Conservation (phyloP, 1,284 basidiomycete genomes). For the Leccinum subspadiceum region DNA sequence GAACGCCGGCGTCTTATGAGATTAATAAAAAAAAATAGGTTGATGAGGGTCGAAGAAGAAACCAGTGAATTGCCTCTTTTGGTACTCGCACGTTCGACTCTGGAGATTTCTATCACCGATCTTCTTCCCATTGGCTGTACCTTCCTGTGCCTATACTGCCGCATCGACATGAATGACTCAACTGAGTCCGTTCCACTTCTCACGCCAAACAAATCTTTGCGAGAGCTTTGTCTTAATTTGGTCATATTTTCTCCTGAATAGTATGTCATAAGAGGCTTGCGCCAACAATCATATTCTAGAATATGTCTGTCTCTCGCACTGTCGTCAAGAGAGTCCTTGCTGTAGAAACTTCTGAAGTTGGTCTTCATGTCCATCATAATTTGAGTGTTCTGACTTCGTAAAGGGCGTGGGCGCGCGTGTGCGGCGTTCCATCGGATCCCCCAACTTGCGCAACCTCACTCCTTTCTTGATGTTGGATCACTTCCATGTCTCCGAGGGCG, state of each 20-base stretch:
- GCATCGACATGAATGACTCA: neutral
- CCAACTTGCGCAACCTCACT: constrained; percentile 15
- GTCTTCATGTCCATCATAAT: neutral
- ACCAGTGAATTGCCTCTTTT: constrained; percentile 1
- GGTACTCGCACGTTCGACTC: constrained; percentile 22
- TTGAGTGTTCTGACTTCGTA: neutral
- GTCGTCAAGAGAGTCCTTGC: constrained; percentile 78
- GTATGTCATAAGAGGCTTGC: too few species aligned
- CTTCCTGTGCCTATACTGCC: too few species aligned
- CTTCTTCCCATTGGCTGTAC: neutral
- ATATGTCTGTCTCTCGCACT: constrained; percentile 54
- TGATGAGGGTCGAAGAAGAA: too few species aligned
- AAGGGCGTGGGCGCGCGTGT: constrained; percentile 86
- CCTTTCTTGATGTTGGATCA: too few species aligned
- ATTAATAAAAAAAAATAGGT: neutral
- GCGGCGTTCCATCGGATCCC: constrained; percentile 85
- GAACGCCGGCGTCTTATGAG: constrained; percentile 12
- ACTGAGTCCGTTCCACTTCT: neutral
- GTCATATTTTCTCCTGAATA: too few species aligned
- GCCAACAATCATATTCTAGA: neutral
- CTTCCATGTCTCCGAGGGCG: too few species aligned
- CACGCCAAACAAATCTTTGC: neutral
- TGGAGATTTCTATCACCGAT: neutral
- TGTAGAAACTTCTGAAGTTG: constrained; percentile 78
- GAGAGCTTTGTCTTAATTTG: too few species aligned